A percentile compares a stretch with the other conserved stretches of the same genome.
Evolutionary conservation across 2,329 filamentous ascomycete species (phyloP).

Genomic region (Stenocarpella maydis): DNA sequence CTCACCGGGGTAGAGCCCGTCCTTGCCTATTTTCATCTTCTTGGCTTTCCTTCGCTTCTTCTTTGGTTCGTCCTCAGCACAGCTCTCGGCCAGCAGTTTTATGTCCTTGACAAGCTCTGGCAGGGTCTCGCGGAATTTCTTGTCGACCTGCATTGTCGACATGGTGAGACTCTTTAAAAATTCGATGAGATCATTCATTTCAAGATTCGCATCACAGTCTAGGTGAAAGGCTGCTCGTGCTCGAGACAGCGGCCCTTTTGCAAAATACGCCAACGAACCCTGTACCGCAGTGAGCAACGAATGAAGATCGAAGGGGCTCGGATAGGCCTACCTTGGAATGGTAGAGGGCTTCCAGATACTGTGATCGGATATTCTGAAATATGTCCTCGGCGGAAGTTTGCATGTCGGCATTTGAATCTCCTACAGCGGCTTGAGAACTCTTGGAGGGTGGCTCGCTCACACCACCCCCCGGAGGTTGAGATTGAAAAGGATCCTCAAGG

Average conservation of each 20-base stretch:
- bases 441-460: not conserved
- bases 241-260: conserved; percentile 80
- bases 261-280: conserved; percentile 84
- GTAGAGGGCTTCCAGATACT: conserved; percentile 69
- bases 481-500: conserved; percentile 4
- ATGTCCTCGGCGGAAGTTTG: conserved; percentile 60
- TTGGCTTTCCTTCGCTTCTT: conserved; percentile 62
- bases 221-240: conserved; percentile 75
- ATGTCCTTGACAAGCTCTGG: conserved; percentile 67
- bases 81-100: conserved; percentile 64
- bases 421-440: conserved; percentile 19
- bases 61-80: conserved; percentile 55
- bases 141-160: conserved; percentile 74
- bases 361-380: conserved; percentile 64
- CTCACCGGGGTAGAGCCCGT: conserved; percentile 74
- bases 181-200: conserved; percentile 69
- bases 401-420: conserved; percentile 38
- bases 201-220: conserved; percentile 65
- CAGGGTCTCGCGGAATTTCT: conserved; percentile 79
- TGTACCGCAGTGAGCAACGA: conserved; percentile 44
- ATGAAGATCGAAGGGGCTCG: not conserved
- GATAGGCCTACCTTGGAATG: conserved; percentile 63
- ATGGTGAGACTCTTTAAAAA: conserved; percentile 77
- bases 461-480: not conserved
- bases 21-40: conserved; percentile 72